Base-by-base conservation (phyloP, 2,329 filamentous ascomycete genomes). In the Aspergillus amoenus region DNA sequence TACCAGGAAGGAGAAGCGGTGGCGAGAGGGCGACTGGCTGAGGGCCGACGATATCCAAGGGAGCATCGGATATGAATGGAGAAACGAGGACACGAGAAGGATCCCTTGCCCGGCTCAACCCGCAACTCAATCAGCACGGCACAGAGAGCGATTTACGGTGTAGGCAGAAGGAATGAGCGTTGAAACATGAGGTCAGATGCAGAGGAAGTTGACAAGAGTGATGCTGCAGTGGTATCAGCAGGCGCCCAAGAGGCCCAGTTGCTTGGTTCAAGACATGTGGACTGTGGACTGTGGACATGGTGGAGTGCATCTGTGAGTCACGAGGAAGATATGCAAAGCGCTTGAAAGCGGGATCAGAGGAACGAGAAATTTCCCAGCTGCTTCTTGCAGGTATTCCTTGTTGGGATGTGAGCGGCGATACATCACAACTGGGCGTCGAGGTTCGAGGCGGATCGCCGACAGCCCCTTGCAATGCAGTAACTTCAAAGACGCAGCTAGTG, bases 171-270 rank as follows among this genome's bases (percentile, higher is more conserved):
- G 42, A 59, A 55, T 60, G 55, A 52, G 49, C 46, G 18, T 21
- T 54, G 50, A 34, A 57, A 27, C 40, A 55, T 55, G 46, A 55
- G 51, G 48, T 61, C 55, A 60, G 50, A 52, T 45, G 55, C 46
- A 41, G 37, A 42, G 43, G 43, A 49, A 32, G 41, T 30, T 32
- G 30, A 53, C 37, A 8, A 30, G 8, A 17, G 47, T 43, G 49
- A 58, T 56, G 57, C 58, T 52, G 52, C 46, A 48, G 39, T 39
- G 37, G 57, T 61, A 58, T 64, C 59, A 63, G 61, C 55, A 66
- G 50, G 62, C 64, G 64, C 64, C 58, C 56, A 58, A 30, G 50
- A 56, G 62, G 61, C 64, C 57, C 57, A 58, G 51, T 27, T 44
- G 55, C 46, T 49, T 57, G 47, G 55, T 34, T 52, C 37, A 27